These are phyloP conservation scores for Phaeosphaeria sp. DNA, from an alignment of 2,329 filamentous ascomycete genomes.

Conservation along the genomic window DNA sequence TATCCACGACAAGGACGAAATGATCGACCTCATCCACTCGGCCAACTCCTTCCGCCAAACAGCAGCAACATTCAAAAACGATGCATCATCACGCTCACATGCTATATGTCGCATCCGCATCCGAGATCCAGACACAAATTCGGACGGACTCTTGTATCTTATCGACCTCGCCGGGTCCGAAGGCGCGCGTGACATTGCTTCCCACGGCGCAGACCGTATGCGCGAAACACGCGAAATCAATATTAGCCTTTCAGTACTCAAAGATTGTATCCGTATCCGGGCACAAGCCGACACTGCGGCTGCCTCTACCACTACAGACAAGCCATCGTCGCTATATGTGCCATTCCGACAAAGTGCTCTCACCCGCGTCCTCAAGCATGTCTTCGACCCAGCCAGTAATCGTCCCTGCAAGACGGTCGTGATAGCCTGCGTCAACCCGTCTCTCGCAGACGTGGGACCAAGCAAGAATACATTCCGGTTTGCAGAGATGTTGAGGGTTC, in stretches of 20 bases:
- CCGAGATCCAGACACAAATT: slow-evolving; percentile 36
- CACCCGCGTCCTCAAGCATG: slow-evolving; percentile 58
- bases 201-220: slow-evolving; percentile 54
- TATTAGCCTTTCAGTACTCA: slow-evolving; percentile 57
- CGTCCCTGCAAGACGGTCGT: slow-evolving; percentile 54
- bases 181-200: slow-evolving; percentile 51
- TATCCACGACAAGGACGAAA: slow-evolving; percentile 33
- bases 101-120: slow-evolving; percentile 57
- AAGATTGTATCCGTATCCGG: slow-evolving; percentile 60
- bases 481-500: slow-evolving; percentile 56
- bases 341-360: slow-evolving; percentile 57
- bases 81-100: slow-evolving; percentile 58
- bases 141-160: slow-evolving; percentile 56
- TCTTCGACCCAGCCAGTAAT: slow-evolving; percentile 54
- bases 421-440: slow-evolving; percentile 58
- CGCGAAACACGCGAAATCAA: slow-evolving; percentile 58
- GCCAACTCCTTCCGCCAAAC: slow-evolving; percentile 52
- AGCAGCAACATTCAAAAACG: slow-evolving; percentile 55
- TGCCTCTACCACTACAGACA: not conserved
- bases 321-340: slow-evolving; percentile 45
- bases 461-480: slow-evolving; percentile 60
- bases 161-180: slow-evolving; percentile 60
- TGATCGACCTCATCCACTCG: slow-evolving; percentile 46
- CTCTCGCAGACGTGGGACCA: slow-evolving; percentile 52
- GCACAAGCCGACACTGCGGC: slow-evolving; percentile 41